Evolutionary conservation across 2,329 filamentous ascomycete species (phyloP).

Genomic region (Xylariaceae sp.): DNA sequence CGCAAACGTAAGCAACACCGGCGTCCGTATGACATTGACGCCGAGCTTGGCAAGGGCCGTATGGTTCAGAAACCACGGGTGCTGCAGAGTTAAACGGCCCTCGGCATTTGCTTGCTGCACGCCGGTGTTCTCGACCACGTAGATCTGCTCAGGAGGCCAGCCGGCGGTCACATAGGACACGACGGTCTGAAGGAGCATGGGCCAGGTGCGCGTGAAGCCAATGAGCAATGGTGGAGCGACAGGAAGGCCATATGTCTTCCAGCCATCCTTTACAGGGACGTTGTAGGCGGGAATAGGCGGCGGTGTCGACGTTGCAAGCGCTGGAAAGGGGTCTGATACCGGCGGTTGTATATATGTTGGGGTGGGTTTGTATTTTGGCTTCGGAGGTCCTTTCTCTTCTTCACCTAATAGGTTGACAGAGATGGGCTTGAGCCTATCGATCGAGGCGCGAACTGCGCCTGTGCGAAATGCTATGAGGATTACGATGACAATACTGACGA

Average conservation of each 20-base stretch:
- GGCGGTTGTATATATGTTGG: slow-evolving; percentile 35
- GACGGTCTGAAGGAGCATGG: slow-evolving; percentile 50
- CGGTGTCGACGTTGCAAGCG: slow-evolving; percentile 32
- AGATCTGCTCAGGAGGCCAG: slow-evolving; percentile 53
- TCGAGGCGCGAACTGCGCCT: slow-evolving; percentile 5
- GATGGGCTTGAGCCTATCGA: slow-evolving; percentile 10
- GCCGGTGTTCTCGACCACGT: slow-evolving; percentile 56
- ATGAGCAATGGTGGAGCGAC: slow-evolving; percentile 49
- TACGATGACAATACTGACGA: slow-evolving; percentile 18
- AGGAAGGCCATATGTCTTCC: slow-evolving; percentile 36
- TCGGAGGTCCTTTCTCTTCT: slow-evolving; percentile 9
- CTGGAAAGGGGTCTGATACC: slow-evolving; percentile 40
- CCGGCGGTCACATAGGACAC: slow-evolving; percentile 54
- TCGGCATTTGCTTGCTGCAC: slow-evolving; percentile 48
- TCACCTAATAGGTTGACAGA: background rate
- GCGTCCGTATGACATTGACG: slow-evolving; percentile 46
- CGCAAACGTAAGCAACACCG: slow-evolving; percentile 48
- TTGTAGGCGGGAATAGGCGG: slow-evolving; percentile 44
- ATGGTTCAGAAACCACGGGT: slow-evolving; percentile 54
- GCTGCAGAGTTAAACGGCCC: slow-evolving; percentile 45
- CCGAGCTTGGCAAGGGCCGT: slow-evolving; percentile 45
- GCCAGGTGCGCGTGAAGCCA: slow-evolving; percentile 54
- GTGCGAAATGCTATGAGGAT: slow-evolving; percentile 17
- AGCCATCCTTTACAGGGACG: slow-evolving; percentile 34
- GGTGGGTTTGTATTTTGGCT: slow-evolving; percentile 33